phyloP scores from a whole-genome alignment of 1,284 basidiomycete species.

The Cerrena zonata region DNA sequence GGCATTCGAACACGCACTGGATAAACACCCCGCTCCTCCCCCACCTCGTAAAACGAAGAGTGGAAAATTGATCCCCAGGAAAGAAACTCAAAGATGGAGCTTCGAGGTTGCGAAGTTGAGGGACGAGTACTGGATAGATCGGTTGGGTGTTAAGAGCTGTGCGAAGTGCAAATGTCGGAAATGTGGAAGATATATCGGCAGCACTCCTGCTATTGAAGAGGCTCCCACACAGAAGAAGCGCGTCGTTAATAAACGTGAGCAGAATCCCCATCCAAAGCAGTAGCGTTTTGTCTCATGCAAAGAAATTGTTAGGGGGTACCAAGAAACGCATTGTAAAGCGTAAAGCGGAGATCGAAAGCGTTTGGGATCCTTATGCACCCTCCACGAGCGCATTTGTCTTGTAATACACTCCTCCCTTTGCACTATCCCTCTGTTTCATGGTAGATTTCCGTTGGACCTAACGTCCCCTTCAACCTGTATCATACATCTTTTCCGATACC shows the following conservation, averaged over 20 bases:
- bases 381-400: slow-evolving; percentile 13
- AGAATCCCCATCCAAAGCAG: not conserved
- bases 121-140: slow-evolving; percentile 15
- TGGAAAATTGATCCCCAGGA: not conserved
- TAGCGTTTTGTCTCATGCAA: not conserved
- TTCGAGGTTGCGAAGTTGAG: slow-evolving; percentile 15
- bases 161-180: slow-evolving; percentile 12
- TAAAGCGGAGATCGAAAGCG: not conserved
- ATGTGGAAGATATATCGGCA: slow-evolving; percentile 11
- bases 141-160: slow-evolving; percentile 4
- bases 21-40: slow-evolving; percentile 17
- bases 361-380: slow-evolving; percentile 14
- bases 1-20: slow-evolving; percentile 23
- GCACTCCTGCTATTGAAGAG: not conserved
- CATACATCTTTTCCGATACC: not conserved
- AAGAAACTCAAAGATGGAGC: slow-evolving; percentile 9
- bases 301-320: slow-evolving; percentile 4
- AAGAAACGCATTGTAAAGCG: slow-evolving; percentile 10
- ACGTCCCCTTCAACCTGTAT: not conserved
- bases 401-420: not conserved
- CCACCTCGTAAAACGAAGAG: slow-evolving; percentile 1
- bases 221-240: slow-evolving; percentile 4
- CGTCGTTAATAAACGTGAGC: slow-evolving; percentile 10
- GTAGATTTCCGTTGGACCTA: too few species aligned
- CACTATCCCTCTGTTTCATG: too few species aligned